Conservation (phyloP, 305 asterid species). For the Stenogyne calaminthoides region DNA sequence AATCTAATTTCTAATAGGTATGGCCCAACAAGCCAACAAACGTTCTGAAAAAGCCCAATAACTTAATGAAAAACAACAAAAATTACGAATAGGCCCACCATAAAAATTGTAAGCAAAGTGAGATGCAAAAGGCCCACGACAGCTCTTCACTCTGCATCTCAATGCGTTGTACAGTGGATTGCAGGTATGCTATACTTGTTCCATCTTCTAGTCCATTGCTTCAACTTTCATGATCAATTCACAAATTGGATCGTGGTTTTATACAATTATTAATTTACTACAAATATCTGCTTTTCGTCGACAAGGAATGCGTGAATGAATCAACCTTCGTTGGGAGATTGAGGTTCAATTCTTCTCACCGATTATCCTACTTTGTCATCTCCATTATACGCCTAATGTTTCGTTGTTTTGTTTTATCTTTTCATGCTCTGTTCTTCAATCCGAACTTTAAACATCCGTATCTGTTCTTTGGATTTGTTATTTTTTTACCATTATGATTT, state of each 20-base stretch:
- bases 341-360: constrained; percentile 12
- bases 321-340: neutral
- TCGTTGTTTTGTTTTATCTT: neutral
- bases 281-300: neutral
- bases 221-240: neutral
- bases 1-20: no score
- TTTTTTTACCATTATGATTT: neutral
- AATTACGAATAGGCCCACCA: neutral
- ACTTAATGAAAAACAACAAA: neutral
- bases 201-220: neutral
- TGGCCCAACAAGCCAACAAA: no score
- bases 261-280: neutral
- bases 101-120: neutral
- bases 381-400: neutral
- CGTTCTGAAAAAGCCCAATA: no score
- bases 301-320: neutral
- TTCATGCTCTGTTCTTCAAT: neutral
- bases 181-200: neutral
- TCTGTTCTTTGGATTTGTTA: neutral
- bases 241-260: neutral
- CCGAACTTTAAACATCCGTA: neutral
- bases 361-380: neutral
- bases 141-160: neutral
- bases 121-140: neutral
- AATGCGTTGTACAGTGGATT: no score